phyloP scores from a whole-genome alignment of 306 rosid genomes.

The Inga oerstediana region DNA sequence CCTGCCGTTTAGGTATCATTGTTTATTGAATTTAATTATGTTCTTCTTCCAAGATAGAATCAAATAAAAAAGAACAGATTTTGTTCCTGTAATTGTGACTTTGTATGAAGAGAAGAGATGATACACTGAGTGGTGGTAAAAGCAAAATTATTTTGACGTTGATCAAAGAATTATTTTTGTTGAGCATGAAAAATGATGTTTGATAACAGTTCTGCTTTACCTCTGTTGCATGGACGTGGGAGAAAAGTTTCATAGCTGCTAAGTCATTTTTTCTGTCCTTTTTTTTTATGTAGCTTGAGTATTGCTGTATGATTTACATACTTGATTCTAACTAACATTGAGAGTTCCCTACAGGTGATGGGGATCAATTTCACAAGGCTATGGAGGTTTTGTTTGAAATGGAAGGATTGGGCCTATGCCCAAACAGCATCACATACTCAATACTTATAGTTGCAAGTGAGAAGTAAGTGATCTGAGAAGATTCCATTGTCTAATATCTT shows the following conservation, averaged over 20 bases:
- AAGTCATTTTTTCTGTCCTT: not conserved
- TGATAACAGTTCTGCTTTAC: constrained; percentile 10
- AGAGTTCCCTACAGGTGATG: constrained; percentile 72
- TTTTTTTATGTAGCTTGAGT: constrained; percentile 21
- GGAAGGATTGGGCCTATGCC: constrained; percentile 74
- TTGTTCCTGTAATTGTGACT: not conserved
- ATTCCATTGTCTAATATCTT: constrained; percentile 22
- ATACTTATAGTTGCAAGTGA: constrained; percentile 82
- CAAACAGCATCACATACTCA: constrained; percentile 89
- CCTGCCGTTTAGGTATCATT: not conserved
- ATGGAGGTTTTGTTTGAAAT: constrained; percentile 80
- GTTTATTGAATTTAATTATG: not conserved
- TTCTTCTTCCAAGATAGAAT: not conserved
- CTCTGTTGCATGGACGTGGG: not conserved
- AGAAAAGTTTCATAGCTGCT: constrained; percentile 10
- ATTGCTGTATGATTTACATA: constrained; percentile 31
- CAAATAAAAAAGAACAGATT: not conserved
- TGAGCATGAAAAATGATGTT: not conserved
- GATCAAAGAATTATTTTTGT: not conserved
- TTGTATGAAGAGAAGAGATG: not conserved
- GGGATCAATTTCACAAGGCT: constrained; percentile 84
- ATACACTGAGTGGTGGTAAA: constrained; percentile 1
- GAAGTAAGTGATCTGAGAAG: constrained; percentile 56
- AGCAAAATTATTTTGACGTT: constrained; percentile 14
- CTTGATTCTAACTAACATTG: constrained; percentile 24